These are phyloP conservation scores for Plasmodium gonderi DNA, from an alignment of 169 alveolate species.

Conservation along the genomic window DNA sequence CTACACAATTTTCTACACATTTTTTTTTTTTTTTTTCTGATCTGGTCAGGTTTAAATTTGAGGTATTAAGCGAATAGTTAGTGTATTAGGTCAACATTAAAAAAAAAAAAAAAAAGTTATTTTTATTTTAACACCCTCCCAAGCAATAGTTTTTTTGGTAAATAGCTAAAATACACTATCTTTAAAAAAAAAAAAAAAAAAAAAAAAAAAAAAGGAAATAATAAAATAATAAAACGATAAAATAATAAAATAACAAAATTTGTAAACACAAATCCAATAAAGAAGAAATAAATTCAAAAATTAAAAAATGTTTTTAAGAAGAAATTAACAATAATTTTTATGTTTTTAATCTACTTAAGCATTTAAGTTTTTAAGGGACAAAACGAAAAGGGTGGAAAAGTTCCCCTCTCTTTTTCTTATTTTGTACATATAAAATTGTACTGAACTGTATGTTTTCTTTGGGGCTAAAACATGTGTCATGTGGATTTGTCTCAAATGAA, in stretches of 20 bases:
- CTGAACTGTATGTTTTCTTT: background rate
- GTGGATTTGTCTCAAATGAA: constrained; percentile 3
- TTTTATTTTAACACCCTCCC: constrained; percentile 9
- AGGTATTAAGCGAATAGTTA: constrained; percentile 11
- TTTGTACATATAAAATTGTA: background rate
- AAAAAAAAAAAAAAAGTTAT: background rate
- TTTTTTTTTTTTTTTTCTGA: background rate
- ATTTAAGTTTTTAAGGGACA: background rate
- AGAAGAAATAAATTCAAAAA: background rate
- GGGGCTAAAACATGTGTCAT: background rate
- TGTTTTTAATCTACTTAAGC: background rate
- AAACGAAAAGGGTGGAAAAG: background rate
- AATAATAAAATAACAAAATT: too few species aligned
- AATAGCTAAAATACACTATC: constrained; percentile 41
- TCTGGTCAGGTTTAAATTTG: background rate
- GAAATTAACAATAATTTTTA: constrained; percentile 3
- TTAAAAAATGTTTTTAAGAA: constrained; percentile 19
- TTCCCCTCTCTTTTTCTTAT: background rate
- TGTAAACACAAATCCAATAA: background rate
- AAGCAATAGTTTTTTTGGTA: constrained; percentile 32
- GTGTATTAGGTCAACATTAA: background rate
- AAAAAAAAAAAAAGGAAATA: constrained; percentile 52
- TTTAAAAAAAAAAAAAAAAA: constrained; percentile 39
- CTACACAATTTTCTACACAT: background rate
- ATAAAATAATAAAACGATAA: too few species aligned